phyloP scores from a whole-genome alignment of 805 yeast species.

The Citeromyces nyonsensis region DNA sequence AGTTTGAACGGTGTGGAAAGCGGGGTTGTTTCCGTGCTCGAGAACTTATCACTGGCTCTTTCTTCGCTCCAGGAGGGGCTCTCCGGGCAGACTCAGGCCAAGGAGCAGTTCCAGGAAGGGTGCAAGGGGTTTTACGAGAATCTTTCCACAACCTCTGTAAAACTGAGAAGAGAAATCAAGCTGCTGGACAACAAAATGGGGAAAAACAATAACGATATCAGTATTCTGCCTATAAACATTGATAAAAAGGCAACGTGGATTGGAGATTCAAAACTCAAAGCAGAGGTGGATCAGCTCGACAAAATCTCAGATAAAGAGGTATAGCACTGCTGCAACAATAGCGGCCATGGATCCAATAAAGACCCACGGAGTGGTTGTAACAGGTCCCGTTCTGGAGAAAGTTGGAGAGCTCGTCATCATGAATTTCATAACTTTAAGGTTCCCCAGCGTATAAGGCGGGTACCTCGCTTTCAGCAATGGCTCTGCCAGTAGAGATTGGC shows the following conservation, averaged over 20 bases:
- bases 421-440: conserved; percentile 7
- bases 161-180: conserved; percentile 51
- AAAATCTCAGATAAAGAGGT: conserved; percentile 1
- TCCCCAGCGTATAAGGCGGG: conserved; percentile 35
- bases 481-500: conserved; percentile 55
- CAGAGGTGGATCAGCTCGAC: conserved; percentile 22
- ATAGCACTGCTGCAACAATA: background rate
- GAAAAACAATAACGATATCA: conserved; percentile 12
- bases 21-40: conserved; percentile 32
- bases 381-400: conserved; percentile 8
- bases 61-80: conserved; percentile 16
- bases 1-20: conserved; percentile 34
- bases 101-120: conserved; percentile 24
- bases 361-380: too few relatives aligned
- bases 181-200: conserved; percentile 45
- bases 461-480: conserved; percentile 40
- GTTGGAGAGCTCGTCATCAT: conserved; percentile 10
- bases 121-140: conserved; percentile 33
- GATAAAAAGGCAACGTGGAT: conserved; percentile 59
- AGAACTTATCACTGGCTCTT: conserved; percentile 29
- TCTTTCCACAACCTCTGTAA: conserved; percentile 41
- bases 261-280: conserved; percentile 39
- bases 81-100: conserved; percentile 10
- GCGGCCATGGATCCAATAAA: too few relatives aligned
- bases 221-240: conserved; percentile 52